Evolutionary conservation across 176 grass and related monocot species (phyloP).

Genomic region (Oryza meyeriana): DNA sequence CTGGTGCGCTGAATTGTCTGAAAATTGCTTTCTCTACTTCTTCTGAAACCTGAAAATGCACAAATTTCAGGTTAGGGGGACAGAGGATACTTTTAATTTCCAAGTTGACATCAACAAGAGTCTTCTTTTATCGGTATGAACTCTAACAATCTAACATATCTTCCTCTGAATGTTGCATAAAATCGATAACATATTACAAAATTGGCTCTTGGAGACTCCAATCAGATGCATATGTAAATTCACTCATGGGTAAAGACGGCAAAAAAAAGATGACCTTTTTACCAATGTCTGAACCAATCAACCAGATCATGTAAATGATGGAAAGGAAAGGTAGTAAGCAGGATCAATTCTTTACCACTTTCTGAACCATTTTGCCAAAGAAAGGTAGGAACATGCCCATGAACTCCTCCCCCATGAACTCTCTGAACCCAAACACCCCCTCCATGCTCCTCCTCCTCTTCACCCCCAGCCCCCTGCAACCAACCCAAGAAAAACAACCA

Average conservation of each 20-base stretch:
- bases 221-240: background rate
- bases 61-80: background rate
- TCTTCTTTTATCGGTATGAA: background rate
- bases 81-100: background rate
- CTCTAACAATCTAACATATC: background rate
- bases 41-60: constrained; percentile 41
- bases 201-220: background rate
- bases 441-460: constrained; percentile 19
- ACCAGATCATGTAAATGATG: background rate
- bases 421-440: constrained; percentile 32
- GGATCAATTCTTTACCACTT: constrained; percentile 41
- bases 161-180: background rate
- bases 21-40: constrained; percentile 41
- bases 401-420: constrained; percentile 23
- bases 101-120: background rate
- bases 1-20: constrained; percentile 24
- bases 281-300: background rate
- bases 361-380: constrained; percentile 34
- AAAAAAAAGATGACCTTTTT: too few relatives aligned
- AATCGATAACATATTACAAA: background rate
- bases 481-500: background rate
- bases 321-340: background rate
- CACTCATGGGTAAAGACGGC: background rate
- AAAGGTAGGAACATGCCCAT: constrained; percentile 26
- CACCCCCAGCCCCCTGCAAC: constrained; percentile 33